Evolutionary conservation across 2,329 filamentous ascomycete species (phyloP), one percentile per base, ranked within the genome.

Genomic region (Teratosphaeriaceae sp.): DNA sequence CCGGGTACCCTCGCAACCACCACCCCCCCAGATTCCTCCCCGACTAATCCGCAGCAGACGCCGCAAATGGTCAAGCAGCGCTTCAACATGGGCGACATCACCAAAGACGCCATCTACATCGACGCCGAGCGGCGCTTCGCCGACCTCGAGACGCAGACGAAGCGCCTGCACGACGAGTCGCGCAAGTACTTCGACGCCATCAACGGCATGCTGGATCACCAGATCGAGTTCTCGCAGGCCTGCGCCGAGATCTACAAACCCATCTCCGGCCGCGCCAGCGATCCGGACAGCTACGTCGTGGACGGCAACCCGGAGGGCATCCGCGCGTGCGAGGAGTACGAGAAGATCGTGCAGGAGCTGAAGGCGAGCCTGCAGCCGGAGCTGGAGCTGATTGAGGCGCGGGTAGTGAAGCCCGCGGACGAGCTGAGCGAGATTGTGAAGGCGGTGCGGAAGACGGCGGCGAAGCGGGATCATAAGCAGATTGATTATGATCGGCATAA

Each of bases 121-220:
- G 92, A 98, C 67, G 87, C 92, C 51, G 92, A 98, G 65, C 81
- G 89, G 49, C 83, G 92, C 38, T 98, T 97, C 64, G 76, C 88
- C 52, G 92, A 98, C 70, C 78, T 98, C 51, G 92, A 98, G 69
- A 84, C 74, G 61, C 89, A 98, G 71, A 97, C 92, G 26, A 97
- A 96, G 75, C 90, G 85, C 67, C 81, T 96, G 22, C 90, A 97
- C 69, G 88, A 95, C 71, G 90, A 97, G 68, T 94, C 88, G 44
- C 85, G 89, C 66, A 96, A 94, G 71, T 98, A 98, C 68, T 96
- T 94, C 59, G 82, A 95, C 42, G 87, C 92, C 63, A 96, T 98
- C 71, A 96, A 97, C 70, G 86, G 85, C 74, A 98, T 98, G 92
- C 78, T 98, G 59, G 79, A 74, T 62, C 89, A 97, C 69, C 92